Evolutionary conservation across 2,329 filamentous ascomycete species (phyloP), one percentile per base, ranked within the genome.

Genomic region (Saccharata proteae): DNA sequence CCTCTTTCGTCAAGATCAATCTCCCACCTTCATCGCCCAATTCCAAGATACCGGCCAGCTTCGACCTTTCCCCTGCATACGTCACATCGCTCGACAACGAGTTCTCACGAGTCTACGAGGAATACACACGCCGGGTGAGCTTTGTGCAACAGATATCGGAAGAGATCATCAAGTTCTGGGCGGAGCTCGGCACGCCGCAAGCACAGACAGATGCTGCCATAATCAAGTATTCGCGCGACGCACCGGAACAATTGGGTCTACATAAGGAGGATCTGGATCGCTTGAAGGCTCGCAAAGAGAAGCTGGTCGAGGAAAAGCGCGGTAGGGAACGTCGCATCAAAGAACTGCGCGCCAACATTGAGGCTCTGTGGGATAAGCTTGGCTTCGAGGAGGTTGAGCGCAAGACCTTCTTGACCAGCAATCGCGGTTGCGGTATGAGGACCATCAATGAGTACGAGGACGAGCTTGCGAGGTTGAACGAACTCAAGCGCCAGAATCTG

Each of bases 361-460:
- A 93, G 48, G 71, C 67, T 2, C 70, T 98, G 2, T 98, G 90
- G 90, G 75, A 81, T 43, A 83, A 84, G 42, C 71, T 98, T 3
- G 80, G 80, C 6, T 69, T 94, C 11, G 82, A 93, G 25, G 79
- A 88, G 41, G 61, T 65, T 12, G 86, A 94, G 49, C 77, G 80
- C 45, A 92, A 85, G 61, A 67, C 72, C 16, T 98, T 98, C 61
- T 59, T 93, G 11, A 80, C 83, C 42, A 67, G 74, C 35, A 94
- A 94, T 58, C 78, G 88, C 22, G 92, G 92, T 32, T 94, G 83
- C 45, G 88, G 88, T 10, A 64, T 96, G 32, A 72, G 88, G 36
- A 81, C 84, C 40, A 93, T 94, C 59, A 94, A 94, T 49, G 86
- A 96, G 57, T 93, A 86, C 44, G 84, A 96, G 55, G 84, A 93